These are phyloP conservation scores for Nidularia pulvinata DNA, from an alignment of 768 basidiomycete species.

Conservation along the genomic window DNA sequence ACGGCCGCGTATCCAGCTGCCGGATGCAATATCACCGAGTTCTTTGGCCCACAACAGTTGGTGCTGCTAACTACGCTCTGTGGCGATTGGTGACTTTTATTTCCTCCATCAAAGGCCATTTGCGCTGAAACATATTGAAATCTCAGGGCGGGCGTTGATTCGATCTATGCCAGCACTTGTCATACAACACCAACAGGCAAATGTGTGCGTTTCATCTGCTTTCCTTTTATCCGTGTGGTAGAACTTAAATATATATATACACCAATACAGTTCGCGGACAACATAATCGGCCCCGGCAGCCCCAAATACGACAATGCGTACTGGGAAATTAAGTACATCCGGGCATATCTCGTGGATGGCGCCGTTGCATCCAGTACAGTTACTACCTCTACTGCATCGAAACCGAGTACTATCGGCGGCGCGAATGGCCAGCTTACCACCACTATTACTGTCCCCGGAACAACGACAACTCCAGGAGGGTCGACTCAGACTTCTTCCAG, in stretches of 20 bases:
- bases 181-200: conserved; percentile 18
- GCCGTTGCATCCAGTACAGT: background rate
- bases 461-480: too few relatives aligned
- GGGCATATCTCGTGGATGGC: conserved; percentile 19
- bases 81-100: conserved; percentile 32
- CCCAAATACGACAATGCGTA: conserved; percentile 43
- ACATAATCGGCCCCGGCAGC: conserved; percentile 40
- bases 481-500: too few relatives aligned
- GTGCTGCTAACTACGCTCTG: conserved; percentile 56
- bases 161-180: conserved; percentile 22
- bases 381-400: background rate
- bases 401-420: too few relatives aligned
- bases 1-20: conserved; percentile 35
- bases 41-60: conserved; percentile 44
- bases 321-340: conserved; percentile 69
- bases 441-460: too few relatives aligned
- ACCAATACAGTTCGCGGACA: conserved; percentile 40
- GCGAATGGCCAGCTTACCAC: too few relatives aligned
- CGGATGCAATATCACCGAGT: conserved; percentile 36
- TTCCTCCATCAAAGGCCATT: background rate
- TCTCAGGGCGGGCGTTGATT: conserved; percentile 41
- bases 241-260: background rate
- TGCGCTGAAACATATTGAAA: background rate
- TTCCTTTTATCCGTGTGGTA: background rate
- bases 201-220: conserved; percentile 20